Evolutionary conservation across 2,329 filamentous ascomycete species (phyloP).

Genomic region (Venturia oleaginea): DNA sequence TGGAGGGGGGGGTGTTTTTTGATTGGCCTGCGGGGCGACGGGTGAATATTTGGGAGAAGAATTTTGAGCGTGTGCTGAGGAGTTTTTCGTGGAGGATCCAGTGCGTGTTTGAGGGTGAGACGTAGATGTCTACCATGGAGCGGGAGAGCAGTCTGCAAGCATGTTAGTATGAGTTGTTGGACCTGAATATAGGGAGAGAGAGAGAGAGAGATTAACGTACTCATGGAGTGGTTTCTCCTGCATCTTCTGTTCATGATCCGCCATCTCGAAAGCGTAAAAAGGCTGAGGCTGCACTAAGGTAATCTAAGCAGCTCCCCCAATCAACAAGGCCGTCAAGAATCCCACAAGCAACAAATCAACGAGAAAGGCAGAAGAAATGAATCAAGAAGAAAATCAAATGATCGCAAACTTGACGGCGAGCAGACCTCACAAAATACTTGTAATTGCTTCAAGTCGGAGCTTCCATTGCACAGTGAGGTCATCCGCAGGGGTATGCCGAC

Average conservation of each 20-base stretch:
- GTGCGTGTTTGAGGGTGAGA: conserved; percentile 44
- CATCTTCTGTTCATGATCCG: conserved; percentile 15
- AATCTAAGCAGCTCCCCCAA: no score
- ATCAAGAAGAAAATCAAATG: neutral
- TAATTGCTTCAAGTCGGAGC: neutral
- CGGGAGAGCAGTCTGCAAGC: conserved; percentile 41
- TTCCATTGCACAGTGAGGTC: neutral
- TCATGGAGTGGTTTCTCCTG: conserved; percentile 34
- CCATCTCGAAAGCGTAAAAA: neutral
- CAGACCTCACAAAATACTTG: neutral
- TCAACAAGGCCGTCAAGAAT: neutral
- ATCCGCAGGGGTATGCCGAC: neutral
- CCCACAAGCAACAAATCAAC: neutral
- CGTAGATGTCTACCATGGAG: conserved; percentile 48
- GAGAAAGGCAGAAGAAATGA: neutral
- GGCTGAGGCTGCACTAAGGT: neutral
- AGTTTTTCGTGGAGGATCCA: conserved; percentile 49
- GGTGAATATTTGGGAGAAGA: conserved; percentile 46
- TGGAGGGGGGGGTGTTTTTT: conserved; percentile 8
- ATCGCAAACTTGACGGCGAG: neutral
- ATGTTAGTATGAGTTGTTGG: conserved; percentile 7
- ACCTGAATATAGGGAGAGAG: neutral
- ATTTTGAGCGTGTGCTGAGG: conserved; percentile 44
- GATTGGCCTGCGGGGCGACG: conserved; percentile 11
- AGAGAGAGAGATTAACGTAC: conserved; percentile 21